Percentiles rank a stretch among this genome's conserved stretches.
Evolutionary conservation across 2,329 filamentous ascomycete species (phyloP).

Genomic region (Aspergillus flavus): DNA sequence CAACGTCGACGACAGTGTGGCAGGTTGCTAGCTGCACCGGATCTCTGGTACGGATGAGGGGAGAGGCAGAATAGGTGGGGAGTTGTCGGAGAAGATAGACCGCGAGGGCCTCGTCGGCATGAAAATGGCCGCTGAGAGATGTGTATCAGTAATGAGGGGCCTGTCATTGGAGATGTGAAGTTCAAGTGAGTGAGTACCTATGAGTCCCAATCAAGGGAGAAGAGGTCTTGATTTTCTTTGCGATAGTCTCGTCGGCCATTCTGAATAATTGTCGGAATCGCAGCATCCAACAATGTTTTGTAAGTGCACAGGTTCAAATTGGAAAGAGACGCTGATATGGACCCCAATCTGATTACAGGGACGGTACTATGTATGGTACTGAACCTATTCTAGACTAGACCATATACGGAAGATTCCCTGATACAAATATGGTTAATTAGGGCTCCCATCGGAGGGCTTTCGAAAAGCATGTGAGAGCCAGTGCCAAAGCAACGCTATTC

Average conservation of each 20-base stretch:
- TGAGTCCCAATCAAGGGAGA: slow-evolving; percentile 83
- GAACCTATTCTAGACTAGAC: background rate
- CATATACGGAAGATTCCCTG: background rate
- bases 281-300: slow-evolving; percentile 26
- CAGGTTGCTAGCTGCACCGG: slow-evolving; percentile 74
- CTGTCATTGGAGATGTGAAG: slow-evolving; percentile 8
- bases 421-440: slow-evolving; percentile 7
- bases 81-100: slow-evolving; percentile 93
- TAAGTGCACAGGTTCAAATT: background rate
- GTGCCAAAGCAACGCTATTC: background rate
- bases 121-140: slow-evolving; percentile 78
- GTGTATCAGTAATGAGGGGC: slow-evolving; percentile 16
- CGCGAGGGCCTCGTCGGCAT: slow-evolving; percentile 95
- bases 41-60: slow-evolving; percentile 86
- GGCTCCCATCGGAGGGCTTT: slow-evolving; percentile 17
- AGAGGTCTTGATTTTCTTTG: slow-evolving; percentile 83
- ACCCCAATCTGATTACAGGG: no score
- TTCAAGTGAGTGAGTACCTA: slow-evolving; percentile 55
- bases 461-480: slow-evolving; percentile 11
- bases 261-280: slow-evolving; percentile 49
- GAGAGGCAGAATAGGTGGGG: slow-evolving; percentile 73
- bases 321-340: background rate
- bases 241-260: slow-evolving; percentile 68
- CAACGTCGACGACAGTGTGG: slow-evolving; percentile 97
- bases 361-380: no score